These are phyloP conservation scores for Boletus huronensis DNA, from an alignment of 768 basidiomycete species.

Conservation along the genomic window DNA sequence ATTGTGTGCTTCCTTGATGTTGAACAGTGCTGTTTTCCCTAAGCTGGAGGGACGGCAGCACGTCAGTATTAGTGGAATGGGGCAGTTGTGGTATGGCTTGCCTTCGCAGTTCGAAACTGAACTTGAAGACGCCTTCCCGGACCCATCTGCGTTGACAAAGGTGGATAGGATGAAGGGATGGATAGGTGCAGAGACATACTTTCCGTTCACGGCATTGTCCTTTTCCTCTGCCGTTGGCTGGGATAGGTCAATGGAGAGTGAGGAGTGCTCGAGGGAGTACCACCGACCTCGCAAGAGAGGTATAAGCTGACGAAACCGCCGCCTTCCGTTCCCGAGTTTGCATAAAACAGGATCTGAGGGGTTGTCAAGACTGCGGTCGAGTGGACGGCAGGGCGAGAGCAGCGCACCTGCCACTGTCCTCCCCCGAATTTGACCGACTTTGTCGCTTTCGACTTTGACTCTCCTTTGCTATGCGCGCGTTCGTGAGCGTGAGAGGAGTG, in stretches of 20 bases:
- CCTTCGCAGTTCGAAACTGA: slow-evolving; percentile 80
- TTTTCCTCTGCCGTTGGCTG: slow-evolving; percentile 79
- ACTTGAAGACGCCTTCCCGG: slow-evolving; percentile 83
- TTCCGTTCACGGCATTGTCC: slow-evolving; percentile 60
- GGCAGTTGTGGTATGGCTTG: slow-evolving; percentile 20
- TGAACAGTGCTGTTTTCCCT: slow-evolving; percentile 53
- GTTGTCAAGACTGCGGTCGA: not conserved
- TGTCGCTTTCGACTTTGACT: slow-evolving; percentile 70
- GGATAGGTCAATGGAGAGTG: slow-evolving; percentile 5
- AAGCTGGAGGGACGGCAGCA: slow-evolving; percentile 17
- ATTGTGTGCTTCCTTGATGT: slow-evolving; percentile 75
- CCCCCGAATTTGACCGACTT: slow-evolving; percentile 74
- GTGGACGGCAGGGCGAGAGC: not conserved
- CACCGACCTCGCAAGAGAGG: slow-evolving; percentile 73
- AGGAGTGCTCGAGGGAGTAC: not conserved
- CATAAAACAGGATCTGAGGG: slow-evolving; percentile 74
- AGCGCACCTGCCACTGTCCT: slow-evolving; percentile 67
- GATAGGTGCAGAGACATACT: slow-evolving; percentile 33
- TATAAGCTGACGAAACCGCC: slow-evolving; percentile 70
- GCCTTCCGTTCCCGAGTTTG: slow-evolving; percentile 69
- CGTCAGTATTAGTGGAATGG: not conserved
- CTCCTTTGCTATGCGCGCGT: slow-evolving; percentile 51
- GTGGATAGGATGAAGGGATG: not conserved
- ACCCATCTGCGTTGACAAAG: slow-evolving; percentile 53
- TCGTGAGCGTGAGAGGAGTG: not conserved